Evolutionary conservation across 2,329 filamentous ascomycete species (phyloP).

Genomic region (Penicillium sp.): DNA sequence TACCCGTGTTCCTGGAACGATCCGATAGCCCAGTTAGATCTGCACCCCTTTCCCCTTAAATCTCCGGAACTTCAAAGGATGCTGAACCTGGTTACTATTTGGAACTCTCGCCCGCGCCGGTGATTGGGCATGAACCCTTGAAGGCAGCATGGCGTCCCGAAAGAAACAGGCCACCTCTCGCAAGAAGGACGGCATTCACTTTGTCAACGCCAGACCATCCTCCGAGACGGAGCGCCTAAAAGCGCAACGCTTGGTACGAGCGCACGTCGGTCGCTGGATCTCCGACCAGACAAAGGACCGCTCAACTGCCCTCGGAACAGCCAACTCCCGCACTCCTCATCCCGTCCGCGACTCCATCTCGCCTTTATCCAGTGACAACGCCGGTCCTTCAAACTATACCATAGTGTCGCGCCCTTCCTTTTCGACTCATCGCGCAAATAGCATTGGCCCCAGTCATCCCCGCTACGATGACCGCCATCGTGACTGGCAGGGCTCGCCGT

Average conservation of each 20-base stretch:
- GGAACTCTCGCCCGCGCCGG: constrained; percentile 10
- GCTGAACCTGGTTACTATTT: constrained; percentile 11
- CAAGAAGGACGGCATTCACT: constrained; percentile 29
- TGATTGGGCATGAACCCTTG: constrained; percentile 11
- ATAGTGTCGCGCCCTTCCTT: constrained; percentile 8
- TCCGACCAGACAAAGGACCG: constrained; percentile 34
- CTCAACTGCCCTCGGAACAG: constrained; percentile 9
- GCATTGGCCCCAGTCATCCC: neutral
- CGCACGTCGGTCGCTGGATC: constrained; percentile 36
- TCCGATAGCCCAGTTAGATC: neutral
- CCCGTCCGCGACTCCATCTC: neutral
- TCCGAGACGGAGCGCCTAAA: constrained; percentile 27
- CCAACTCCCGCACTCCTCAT: neutral
- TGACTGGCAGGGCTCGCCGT: constrained; percentile 3
- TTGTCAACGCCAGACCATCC: constrained; percentile 33
- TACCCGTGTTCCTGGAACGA: neutral
- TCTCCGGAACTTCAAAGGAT: constrained; percentile 13
- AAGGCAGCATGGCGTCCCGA: constrained; percentile 21
- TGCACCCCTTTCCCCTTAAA: neutral
- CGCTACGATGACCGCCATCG: neutral
- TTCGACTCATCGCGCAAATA: neutral
- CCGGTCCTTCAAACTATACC: constrained; percentile 3
- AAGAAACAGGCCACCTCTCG: constrained; percentile 17
- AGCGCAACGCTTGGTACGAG: constrained; percentile 31
- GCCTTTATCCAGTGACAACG: neutral